Percentiles rank a stretch among this genome's conserved stretches.
phyloP scores from a whole-genome alignment of 2,329 filamentous ascomycete genomes.

The Fusarium nelsonii region DNA sequence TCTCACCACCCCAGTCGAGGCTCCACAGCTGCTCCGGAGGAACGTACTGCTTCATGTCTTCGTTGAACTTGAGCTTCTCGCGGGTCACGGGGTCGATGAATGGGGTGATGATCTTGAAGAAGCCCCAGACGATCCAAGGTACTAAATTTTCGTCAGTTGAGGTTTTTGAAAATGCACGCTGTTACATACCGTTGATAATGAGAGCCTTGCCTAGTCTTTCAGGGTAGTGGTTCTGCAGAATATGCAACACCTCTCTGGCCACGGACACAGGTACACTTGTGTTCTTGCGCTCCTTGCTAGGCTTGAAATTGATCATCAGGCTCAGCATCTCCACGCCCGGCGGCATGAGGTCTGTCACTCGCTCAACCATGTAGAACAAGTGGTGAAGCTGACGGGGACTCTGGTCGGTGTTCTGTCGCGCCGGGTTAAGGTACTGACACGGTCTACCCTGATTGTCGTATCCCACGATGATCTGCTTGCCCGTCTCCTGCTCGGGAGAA shows the following conservation, averaged over 20 bases:
- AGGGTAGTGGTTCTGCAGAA: slow-evolving; percentile 95
- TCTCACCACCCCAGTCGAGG: slow-evolving; percentile 77
- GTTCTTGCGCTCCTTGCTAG: slow-evolving; percentile 79
- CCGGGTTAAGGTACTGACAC: slow-evolving; percentile 90
- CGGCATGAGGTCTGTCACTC: slow-evolving; percentile 87
- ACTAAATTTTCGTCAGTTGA: slow-evolving; percentile 62
- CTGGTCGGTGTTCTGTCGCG: slow-evolving; percentile 90
- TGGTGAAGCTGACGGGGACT: slow-evolving; percentile 91
- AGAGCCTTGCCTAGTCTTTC: slow-evolving; percentile 90
- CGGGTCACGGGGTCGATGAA: slow-evolving; percentile 96
- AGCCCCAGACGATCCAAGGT: slow-evolving; percentile 90
- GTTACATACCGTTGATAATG: slow-evolving; percentile 80
- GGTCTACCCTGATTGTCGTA: slow-evolving; percentile 89
- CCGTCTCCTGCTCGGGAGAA: slow-evolving; percentile 93
- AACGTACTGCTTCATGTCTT: slow-evolving; percentile 86
- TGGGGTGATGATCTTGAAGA: slow-evolving; percentile 95
- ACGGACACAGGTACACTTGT: slow-evolving; percentile 78
- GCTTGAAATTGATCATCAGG: slow-evolving; percentile 92
- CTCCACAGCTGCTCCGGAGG: slow-evolving; percentile 86
- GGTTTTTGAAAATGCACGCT: background rate
- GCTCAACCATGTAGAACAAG: slow-evolving; percentile 95
- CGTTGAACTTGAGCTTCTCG: slow-evolving; percentile 98
- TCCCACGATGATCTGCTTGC: slow-evolving; percentile 91
- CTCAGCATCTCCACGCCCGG: slow-evolving; percentile 88
- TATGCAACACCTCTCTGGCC: slow-evolving; percentile 86